Base-by-base conservation (phyloP, 2,329 filamentous ascomycete genomes). In the Ceratocystis destructans region DNA sequence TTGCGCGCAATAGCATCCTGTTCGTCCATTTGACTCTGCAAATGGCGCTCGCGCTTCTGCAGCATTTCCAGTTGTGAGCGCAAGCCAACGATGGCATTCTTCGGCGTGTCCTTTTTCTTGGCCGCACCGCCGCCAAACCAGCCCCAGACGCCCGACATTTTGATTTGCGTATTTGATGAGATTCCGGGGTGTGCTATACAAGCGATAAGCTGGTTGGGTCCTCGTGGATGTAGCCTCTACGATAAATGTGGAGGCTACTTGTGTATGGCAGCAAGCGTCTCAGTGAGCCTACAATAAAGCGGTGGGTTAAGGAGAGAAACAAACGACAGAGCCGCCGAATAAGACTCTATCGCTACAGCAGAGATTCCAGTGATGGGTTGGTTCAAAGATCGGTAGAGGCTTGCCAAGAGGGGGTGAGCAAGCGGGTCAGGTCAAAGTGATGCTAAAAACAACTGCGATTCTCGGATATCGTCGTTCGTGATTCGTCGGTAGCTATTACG, bases 11-110 rank as follows among this genome's bases (percentile, higher is more conserved):
- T 83, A 46, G 82, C 83, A 72, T 96, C 90, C 76, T 97, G 92
- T 76, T 97, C 91, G 31, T 90, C 87, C 80, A 97, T 96, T 79
- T 96, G 91, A 69, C 83, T 88, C 76, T 94, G 88, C 69, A 97
- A 78, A 74, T 97, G 90, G 76, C 85, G 89, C 80, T 97, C 92
- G 68, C 93, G 84, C 83, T 99, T 99, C 79, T 95, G 90, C 74
- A 99, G 82, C 92, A 97, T 97, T 72, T 96, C 93, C 57, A 97
- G 82, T 79, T 96, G 93, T 73, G 87, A 83, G 71, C 94, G 86
- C 73, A 99, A 80, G 68, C 84, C 84, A 67, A 99, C 81, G 73
- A 99, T 99, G 71, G 94, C 94, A 80, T 96, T 94, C 83, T 99
- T 99, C 67, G 94, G 90, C 68, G 86, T 88, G 79, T 96, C 90